Conservation (phyloP, 202 grass and related monocot species). For the Musa balbisiana region DNA sequence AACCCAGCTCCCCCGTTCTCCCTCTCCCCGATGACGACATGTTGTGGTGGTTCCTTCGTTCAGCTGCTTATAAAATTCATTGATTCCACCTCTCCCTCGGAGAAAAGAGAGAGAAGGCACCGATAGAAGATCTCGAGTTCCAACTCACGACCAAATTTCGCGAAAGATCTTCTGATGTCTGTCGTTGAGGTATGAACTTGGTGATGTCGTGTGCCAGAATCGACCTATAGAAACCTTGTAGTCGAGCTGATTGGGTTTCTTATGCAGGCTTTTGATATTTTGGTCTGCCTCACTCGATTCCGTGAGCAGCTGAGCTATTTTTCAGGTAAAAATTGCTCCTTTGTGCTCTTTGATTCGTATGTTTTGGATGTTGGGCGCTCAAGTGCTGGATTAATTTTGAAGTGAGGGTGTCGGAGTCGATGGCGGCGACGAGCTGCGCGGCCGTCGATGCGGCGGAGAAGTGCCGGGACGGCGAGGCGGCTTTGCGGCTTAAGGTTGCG, state of each 20-base stretch:
- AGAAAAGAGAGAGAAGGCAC: too few species aligned
- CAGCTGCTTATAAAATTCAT: not conserved
- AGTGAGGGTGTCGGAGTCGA: constrained; percentile 28
- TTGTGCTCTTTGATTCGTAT: not conserved
- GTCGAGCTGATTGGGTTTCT: not conserved
- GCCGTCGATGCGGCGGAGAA: constrained; percentile 13
- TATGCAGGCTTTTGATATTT: not conserved
- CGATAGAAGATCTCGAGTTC: not conserved
- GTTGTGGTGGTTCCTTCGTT: too few species aligned
- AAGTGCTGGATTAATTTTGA: not conserved
- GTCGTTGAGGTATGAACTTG: not conserved
- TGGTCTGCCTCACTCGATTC: not conserved
- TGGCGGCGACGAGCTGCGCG: constrained; percentile 28
- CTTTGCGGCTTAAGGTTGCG: constrained; percentile 45
- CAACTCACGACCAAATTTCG: not conserved
- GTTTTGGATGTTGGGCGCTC: not conserved
- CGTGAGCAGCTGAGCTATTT: not conserved
- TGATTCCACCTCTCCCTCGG: not conserved
- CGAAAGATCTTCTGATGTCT: not conserved
- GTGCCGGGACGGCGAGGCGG: constrained; percentile 48
- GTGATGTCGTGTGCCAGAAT: not conserved
- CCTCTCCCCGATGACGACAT: not conserved
- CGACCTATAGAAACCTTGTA: not conserved
- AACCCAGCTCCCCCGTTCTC: not conserved
- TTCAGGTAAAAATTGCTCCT: not conserved